Evolutionary conservation across 495 filamentous ascomycete genomes (phyloP), one percentile per base, ranked within the genome.

Genomic region (Recurvomyces mirabilis): DNA sequence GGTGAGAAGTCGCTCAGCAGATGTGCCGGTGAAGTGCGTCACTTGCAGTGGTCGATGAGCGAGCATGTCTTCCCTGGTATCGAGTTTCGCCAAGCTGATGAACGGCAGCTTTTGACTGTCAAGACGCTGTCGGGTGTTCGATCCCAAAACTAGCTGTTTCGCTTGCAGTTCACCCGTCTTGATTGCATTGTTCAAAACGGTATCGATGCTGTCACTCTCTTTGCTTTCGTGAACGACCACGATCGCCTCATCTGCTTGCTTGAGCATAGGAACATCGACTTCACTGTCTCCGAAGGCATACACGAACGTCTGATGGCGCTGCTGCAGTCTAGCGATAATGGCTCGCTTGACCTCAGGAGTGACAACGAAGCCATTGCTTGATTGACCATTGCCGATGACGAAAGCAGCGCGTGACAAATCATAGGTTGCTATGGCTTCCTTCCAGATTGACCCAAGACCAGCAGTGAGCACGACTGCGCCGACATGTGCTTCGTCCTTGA

Each of bases 251-350:
- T 82, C 53, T 23, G 78, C 75, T 34, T 61, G 51, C 4, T 21
- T 42, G 17, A 81, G 39, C 79, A 83, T 82, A n/a, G 60, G 56
- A 19, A 82, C 21, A 55, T 82, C 79, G 22, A 79, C 43, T 0
- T 66, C 65, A 54, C 77, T 76, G 51, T 81, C 77, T 43, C 80
- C 77, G 53, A 82, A 78, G 0, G 75, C 78, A 57, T 67, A 74
- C 17, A 78, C 69, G 35, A 68, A 60, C 20, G 65, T 30, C 0
- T 61, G 10, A 42, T 69, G 48, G 11, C 7, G 7, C 4, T 57
- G 23, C 42, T 57, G 55, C 22, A 81, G 53, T 39, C 51, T 62
- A 15, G 29, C 43, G 1, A 77, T 70, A 33, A 82, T 15, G 9
- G 46, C 58, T 4, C 54, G 65, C 58, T 82, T 84, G 22, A 77